Base-by-base conservation (phyloP, 1,284 basidiomycete genomes). In the Uromyces viciae-fabae region DNA sequence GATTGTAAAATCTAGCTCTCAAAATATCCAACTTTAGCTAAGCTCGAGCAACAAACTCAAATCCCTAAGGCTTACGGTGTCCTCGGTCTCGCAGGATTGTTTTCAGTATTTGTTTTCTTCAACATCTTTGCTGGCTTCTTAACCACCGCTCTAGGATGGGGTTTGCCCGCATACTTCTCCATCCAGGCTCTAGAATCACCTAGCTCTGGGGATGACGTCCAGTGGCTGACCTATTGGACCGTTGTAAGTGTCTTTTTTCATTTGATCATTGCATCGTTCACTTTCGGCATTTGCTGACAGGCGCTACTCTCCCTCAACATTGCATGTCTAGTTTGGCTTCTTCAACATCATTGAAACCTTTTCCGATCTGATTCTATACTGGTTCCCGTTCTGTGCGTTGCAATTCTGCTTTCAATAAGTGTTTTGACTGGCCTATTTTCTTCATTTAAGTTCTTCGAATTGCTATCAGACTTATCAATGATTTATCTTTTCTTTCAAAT, bases 141-240 rank as follows among this genome's bases (percentile, higher is more conserved):
- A 82, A 93, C 93, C 77, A 94, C 93, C 87, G 88, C 94, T 84
- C 89, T 94, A 83, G 93, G 93, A 81, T 94, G 92, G 91, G 91
- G 87, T 33, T 88, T 94, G 82, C 93, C 93, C 31, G 92, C 93
- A 9, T 94, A 92, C 85, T 90, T 94, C 85, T 94, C 93, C 73
- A 90, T 94, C 88, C 92, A 91, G 87, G 93, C 93, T 15, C 89
- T 94, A 84, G 93, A 94, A 87, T 87, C 89, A 14, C 91, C 92
- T 40, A 87, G 89, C 0, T 88, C 90, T 69, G 89, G 91, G 83
- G 93, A 94, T 84, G 92, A 94, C 86, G 87, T 91, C 82, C 93
- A 94, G 87, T 94, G 93, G 93, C 89, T 94, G 84, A 93, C 93
- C 28, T 81, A 81, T 43, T 81, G 80, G 80, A 81, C 75, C 58